Conservation (phyloP, 1,284 basidiomycete genomes). For the Marasmius fiardii region DNA sequence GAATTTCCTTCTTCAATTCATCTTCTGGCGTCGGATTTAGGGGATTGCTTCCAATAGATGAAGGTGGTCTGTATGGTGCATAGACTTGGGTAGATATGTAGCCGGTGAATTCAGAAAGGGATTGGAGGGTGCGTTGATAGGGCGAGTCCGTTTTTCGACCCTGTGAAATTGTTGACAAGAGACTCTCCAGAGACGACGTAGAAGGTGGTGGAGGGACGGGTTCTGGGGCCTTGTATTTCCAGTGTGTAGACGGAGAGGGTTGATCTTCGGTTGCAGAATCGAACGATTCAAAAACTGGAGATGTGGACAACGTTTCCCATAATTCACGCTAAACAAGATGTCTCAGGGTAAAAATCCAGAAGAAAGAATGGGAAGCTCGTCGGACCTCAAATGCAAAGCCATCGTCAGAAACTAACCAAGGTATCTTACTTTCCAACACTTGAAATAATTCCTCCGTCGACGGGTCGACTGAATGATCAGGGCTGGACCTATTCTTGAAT, state of each 20-base stretch:
- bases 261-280: constrained; percentile 16
- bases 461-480: constrained; percentile 31
- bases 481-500: constrained; percentile 29
- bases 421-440: constrained; percentile 50
- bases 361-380: constrained; percentile 1
- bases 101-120: constrained; percentile 61
- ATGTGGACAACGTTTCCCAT: constrained; percentile 58
- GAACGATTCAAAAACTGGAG: constrained; percentile 41
- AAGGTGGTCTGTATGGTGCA: constrained; percentile 35
- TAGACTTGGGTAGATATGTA: constrained; percentile 66
- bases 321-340: constrained; percentile 42
- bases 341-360: background rate
- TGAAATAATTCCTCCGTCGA: constrained; percentile 59
- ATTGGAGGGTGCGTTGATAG: constrained; percentile 52
- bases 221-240: constrained; percentile 49
- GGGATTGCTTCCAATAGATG: constrained; percentile 22
- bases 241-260: constrained; percentile 32
- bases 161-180: constrained; percentile 42
- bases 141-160: constrained; percentile 23
- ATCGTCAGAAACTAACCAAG: constrained; percentile 51
- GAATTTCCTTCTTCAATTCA: constrained; percentile 60
- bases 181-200: constrained; percentile 39
- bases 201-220: constrained; percentile 40
- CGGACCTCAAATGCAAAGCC: constrained; percentile 51
- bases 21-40: constrained; percentile 44